These are phyloP conservation scores for Wilhelminamyces savonicus DNA, from an alignment of 805 yeast species.

Conservation along the genomic window DNA sequence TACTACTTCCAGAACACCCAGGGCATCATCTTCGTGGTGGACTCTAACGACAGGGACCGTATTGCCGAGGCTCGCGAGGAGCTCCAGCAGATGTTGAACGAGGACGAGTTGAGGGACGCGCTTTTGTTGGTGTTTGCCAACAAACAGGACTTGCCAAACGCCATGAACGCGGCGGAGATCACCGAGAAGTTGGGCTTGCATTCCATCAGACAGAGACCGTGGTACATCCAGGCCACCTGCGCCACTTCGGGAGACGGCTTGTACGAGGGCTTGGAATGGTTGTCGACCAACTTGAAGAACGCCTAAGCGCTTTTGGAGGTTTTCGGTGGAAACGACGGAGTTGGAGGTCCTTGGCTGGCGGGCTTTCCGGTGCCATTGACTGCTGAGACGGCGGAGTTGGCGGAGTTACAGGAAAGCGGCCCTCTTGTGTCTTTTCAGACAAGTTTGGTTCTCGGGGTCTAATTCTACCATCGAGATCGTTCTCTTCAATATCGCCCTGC, in stretches of 20 bases:
- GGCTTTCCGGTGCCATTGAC: no score
- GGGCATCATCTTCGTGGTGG: constrained; percentile 96
- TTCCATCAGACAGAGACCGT: constrained; percentile 96
- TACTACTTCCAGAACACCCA: constrained; percentile 98
- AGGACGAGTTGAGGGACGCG: constrained; percentile 96
- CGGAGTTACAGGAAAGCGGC: no score
- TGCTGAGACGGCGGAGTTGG: no score
- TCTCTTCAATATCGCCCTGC: no score
- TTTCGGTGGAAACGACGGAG: no score
- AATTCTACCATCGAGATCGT: no score
- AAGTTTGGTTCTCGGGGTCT: no score
- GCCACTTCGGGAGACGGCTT: constrained; percentile 99
- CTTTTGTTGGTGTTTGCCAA: constrained; percentile 92
- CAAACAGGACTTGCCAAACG: constrained; percentile 98
- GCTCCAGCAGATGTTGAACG: constrained; percentile 96
- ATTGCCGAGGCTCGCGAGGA: constrained; percentile 97
- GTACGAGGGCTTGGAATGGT: constrained; percentile 30
- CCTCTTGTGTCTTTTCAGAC: no score
- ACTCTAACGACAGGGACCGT: constrained; percentile 97
- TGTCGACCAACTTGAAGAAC: constrained; percentile 19
- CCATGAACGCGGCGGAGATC: constrained; percentile 98
- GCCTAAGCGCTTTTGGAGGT: constrained; percentile 2
- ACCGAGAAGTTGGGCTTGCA: constrained; percentile 96
- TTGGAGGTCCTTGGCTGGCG: no score
- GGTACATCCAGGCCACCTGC: constrained; percentile 99